Percentiles rank a stretch among this genome's conserved stretches.
These are phyloP conservation scores for Pseudogymnoascus sp. DNA, from an alignment of 2,329 filamentous ascomycete genomes.

Conservation along the genomic window DNA sequence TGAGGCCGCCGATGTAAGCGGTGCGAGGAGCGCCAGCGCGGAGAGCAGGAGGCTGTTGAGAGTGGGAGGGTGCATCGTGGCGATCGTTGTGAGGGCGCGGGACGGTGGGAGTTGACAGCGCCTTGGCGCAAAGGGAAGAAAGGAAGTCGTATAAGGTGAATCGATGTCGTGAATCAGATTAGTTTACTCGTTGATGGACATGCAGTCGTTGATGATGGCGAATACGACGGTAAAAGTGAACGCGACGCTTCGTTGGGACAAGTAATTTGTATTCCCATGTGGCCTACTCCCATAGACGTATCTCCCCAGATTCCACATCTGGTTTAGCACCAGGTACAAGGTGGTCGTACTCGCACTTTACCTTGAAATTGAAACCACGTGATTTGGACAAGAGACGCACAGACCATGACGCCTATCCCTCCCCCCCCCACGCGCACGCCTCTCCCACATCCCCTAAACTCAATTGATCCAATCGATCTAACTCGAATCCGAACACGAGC, in stretches of 20 bases:
- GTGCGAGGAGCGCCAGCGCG: constrained; percentile 20
- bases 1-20: constrained; percentile 19
- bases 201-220: not conserved
- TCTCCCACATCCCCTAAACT: not conserved
- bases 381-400: not conserved
- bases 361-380: too few relatives aligned
- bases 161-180: not conserved
- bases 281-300: not conserved
- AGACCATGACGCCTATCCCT: not conserved
- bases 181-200: not conserved
- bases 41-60: constrained; percentile 18
- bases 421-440: not conserved
- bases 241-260: not conserved
- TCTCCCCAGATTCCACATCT: not conserved
- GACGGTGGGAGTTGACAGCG: not conserved
- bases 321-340: not conserved
- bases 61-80: constrained; percentile 22
- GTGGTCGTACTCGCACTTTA: not conserved
- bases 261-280: not conserved
- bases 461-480: not conserved
- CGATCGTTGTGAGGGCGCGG: not conserved
- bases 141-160: not conserved
- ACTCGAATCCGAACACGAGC: not conserved
- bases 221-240: not conserved
- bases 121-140: not conserved